These are phyloP conservation scores for Paecilomyces sp. DNA, from an alignment of 2,329 filamentous ascomycete species.

Conservation along the genomic window DNA sequence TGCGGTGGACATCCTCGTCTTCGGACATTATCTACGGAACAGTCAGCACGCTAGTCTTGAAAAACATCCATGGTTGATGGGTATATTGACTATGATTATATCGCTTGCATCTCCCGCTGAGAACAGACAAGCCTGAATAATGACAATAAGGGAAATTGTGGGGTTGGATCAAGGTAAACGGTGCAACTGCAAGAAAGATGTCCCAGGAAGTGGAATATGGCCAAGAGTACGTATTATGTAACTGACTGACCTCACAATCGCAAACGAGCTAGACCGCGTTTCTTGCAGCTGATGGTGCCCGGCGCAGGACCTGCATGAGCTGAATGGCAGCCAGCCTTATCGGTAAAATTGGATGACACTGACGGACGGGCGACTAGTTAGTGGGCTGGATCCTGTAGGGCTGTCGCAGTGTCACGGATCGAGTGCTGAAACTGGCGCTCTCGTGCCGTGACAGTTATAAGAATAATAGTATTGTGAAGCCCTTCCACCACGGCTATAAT, in stretches of 20 bases:
- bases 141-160: background rate
- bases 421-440: background rate
- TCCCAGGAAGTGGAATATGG: background rate
- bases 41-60: background rate
- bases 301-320: constrained; percentile 4
- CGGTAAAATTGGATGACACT: background rate
- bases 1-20: constrained; percentile 22
- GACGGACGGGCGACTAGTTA: background rate
- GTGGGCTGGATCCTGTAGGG: background rate
- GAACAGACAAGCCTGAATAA: background rate
- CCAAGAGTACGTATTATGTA: background rate
- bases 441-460: background rate
- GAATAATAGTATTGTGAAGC: background rate
- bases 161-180: background rate
- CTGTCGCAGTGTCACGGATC: background rate
- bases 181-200: background rate
- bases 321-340: constrained; percentile 2
- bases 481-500: background rate
- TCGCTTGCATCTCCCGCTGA: background rate
- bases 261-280: background rate
- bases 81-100: background rate
- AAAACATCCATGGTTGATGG: background rate
- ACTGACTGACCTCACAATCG: background rate
- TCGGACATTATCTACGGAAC: constrained; percentile 10
- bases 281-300: background rate